Conservation (phyloP, 352 stramenopile species). For the Globisporangium perplexum region DNA sequence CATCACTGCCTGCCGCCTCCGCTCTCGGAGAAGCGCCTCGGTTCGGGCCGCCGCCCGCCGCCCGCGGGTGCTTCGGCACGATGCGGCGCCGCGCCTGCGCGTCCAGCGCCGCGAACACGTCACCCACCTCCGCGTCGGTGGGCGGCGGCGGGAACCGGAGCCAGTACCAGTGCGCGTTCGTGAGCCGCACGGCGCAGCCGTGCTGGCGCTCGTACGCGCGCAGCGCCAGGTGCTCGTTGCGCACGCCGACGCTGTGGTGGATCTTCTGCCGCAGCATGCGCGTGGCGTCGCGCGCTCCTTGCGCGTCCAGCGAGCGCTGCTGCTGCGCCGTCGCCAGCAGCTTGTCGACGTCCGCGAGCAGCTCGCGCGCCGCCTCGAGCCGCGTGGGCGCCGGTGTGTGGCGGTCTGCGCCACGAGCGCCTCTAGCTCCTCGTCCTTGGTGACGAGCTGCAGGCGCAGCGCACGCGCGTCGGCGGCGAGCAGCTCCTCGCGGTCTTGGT, state of each 20-base stretch:
- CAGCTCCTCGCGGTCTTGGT: constrained; percentile 55
- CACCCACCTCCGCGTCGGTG: neutral
- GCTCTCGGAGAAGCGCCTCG: neutral
- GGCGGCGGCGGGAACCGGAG: constrained; percentile 41
- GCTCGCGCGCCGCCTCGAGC: constrained; percentile 24
- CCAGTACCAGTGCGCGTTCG: constrained; percentile 64
- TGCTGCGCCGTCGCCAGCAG: constrained; percentile 33
- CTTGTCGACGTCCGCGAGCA: constrained; percentile 34
- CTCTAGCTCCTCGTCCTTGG: constrained; percentile 53
- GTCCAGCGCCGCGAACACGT: constrained; percentile 24
- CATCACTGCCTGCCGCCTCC: too few species aligned
- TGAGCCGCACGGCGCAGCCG: constrained; percentile 47
- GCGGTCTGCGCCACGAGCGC: constrained; percentile 41
- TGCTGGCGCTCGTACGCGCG: constrained; percentile 60
- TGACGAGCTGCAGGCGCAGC: constrained; percentile 41
- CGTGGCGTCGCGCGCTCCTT: constrained; percentile 36
- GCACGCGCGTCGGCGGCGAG: constrained; percentile 36
- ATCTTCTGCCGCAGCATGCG: constrained; percentile 52
- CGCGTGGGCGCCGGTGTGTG: constrained; percentile 13
- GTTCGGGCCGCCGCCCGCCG: neutral
- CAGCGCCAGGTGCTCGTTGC: constrained; percentile 62
- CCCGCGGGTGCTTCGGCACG: constrained; percentile 1
- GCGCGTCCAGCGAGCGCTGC: constrained; percentile 28
- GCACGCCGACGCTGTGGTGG: constrained; percentile 51
- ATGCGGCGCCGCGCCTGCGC: constrained; percentile 14